Base-by-base conservation (phyloP, 192 early-diverging fungal species). In the Coemansia sp. region DNA sequence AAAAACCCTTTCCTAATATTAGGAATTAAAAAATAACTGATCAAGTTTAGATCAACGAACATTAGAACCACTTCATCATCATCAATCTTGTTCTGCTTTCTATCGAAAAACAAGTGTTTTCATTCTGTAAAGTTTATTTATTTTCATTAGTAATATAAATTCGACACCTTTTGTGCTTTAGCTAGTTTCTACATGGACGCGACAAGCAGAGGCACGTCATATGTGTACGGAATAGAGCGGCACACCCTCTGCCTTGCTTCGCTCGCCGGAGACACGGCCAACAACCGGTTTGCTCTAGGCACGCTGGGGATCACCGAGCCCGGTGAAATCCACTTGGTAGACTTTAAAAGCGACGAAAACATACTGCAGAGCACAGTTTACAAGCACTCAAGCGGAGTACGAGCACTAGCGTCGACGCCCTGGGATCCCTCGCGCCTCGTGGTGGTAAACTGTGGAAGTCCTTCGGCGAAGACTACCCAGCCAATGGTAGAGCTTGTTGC, bases 171-270 rank as follows among this genome's bases (percentile, higher is more conserved):
- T 37, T 6, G 35, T 10, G 35, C 35, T 10, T 37, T 37, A 37
- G 35, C 35, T 4, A 37, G 4, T 4, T 4, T 10, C 35, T 35
- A 43, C 58, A 79, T 79, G 77, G 67, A 64, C 18, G 63, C 62
- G 7, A 21, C 48, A 2, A 31, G 40, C 25, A 64, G 53, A 9
- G 64, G 64, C 18, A 70, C 77, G 0, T 79, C 77, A 35, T 61
- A 80, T 29, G 77, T 80, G 13, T 80, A 80, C 56, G 77, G 77
- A 28, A 80, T 80, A 35, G 77, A 80, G 35, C 77, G 72, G 25
- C 77, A 74, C 59, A 80, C 77, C 16, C 59, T 80, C 5, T 75
- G 77, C 9, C 63, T 80, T 20, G 55, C 72, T 2, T 16, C 77
- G 13, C 42, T 80, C 2, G 29, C 46, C 23, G 51, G 53, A 39